phyloP scores from a whole-genome alignment of 2,329 filamentous ascomycete genomes.

The Microcyclospora tardicrescens region DNA sequence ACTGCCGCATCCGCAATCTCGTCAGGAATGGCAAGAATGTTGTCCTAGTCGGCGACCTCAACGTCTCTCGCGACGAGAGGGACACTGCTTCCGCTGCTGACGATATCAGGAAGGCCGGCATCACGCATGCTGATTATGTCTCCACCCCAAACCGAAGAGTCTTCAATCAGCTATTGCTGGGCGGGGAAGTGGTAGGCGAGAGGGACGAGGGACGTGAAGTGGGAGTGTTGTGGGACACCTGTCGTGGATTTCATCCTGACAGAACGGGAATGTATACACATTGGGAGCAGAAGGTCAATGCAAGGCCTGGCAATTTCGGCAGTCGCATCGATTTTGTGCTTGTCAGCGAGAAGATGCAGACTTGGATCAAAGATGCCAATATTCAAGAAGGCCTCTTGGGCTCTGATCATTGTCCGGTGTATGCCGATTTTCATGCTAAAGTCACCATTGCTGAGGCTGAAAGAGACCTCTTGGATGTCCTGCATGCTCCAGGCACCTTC shows the following conservation, averaged over 20 bases:
- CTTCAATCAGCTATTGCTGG: slow-evolving; percentile 74
- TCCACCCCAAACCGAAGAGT: slow-evolving; percentile 58
- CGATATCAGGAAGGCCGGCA: slow-evolving; percentile 54
- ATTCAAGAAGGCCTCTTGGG: slow-evolving; percentile 91
- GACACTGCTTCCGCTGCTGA: slow-evolving; percentile 69
- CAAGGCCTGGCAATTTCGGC: slow-evolving; percentile 88
- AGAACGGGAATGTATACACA: slow-evolving; percentile 89
- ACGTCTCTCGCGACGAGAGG: slow-evolving; percentile 55
- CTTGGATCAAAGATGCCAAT: slow-evolving; percentile 67
- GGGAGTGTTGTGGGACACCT: slow-evolving; percentile 71
- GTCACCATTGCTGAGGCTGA: slow-evolving; percentile 38
- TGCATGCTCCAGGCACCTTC: slow-evolving; percentile 68
- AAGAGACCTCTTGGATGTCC: slow-evolving; percentile 49
- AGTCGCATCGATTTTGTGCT: slow-evolving; percentile 89
- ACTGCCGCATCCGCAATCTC: slow-evolving; percentile 75
- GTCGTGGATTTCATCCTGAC: slow-evolving; percentile 65
- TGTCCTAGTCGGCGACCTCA: slow-evolving; percentile 76
- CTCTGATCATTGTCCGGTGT: slow-evolving; percentile 94
- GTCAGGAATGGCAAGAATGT: slow-evolving; percentile 69
- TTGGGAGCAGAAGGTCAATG: slow-evolving; percentile 90
- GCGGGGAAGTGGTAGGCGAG: slow-evolving; percentile 53
- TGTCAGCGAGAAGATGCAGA: slow-evolving; percentile 63
- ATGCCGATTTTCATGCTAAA: slow-evolving; percentile 54
- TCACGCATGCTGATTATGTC: slow-evolving; percentile 59
- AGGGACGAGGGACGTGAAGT: slow-evolving; percentile 57